These are phyloP conservation scores for Spinellus fusiger DNA, from an alignment of 192 early-diverging fungal genomes.

Conservation along the genomic window DNA sequence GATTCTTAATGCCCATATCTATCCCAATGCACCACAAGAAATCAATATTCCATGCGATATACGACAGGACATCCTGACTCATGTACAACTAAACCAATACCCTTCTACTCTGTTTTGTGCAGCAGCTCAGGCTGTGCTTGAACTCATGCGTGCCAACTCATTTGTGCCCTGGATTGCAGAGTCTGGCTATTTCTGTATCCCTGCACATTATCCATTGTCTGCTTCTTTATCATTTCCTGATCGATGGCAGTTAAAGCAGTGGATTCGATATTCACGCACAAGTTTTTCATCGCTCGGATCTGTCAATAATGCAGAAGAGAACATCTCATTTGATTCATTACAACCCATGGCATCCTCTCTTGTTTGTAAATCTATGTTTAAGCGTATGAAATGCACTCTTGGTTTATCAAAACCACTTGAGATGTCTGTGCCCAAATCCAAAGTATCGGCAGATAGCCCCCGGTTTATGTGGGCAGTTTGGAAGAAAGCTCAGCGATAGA, in stretches of 20 bases:
- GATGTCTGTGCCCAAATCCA: not conserved
- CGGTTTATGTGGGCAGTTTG: not conserved
- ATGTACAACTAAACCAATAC: conserved; percentile 14
- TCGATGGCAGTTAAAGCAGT: not conserved
- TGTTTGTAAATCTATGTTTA: not conserved
- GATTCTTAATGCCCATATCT: conserved; percentile 23
- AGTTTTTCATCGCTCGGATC: not conserved
- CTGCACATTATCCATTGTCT: not conserved
- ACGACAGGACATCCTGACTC: conserved; percentile 21
- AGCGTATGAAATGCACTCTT: not conserved
- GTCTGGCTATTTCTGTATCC: not conserved
- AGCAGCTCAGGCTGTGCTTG: conserved; percentile 11
- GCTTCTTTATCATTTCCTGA: conserved; percentile 2
- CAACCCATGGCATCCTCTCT: not conserved
- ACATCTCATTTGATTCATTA: not conserved
- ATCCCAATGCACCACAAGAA: conserved; percentile 24
- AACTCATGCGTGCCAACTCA: conserved; percentile 26
- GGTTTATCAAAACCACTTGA: not conserved
- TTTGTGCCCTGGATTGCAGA: conserved; percentile 8
- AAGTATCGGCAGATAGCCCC: not conserved
- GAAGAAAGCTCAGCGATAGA: not conserved
- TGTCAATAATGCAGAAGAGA: not conserved
- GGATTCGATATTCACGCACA: not conserved
- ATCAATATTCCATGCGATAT: conserved; percentile 29
- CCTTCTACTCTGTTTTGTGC: conserved; percentile 9